Evolutionary conservation across 768 basidiomycete genomes (phyloP).

Genomic region (Clitopilus passeckerianus): DNA sequence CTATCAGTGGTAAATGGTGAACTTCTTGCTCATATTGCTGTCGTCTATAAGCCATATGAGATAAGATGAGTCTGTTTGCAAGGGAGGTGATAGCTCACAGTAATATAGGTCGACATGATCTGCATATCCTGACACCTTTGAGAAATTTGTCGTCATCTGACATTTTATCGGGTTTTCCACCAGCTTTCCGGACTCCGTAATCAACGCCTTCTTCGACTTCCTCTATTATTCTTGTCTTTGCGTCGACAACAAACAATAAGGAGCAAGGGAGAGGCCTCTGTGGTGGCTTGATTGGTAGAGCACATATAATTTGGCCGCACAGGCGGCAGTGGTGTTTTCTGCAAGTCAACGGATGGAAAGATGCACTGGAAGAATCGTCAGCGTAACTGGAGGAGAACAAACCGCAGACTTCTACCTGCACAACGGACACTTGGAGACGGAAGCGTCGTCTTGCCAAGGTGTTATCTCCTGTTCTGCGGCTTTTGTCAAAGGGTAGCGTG

Average conservation of each 20-base stretch:
- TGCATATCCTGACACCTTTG: slow-evolving; percentile 85
- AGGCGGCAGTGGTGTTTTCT: slow-evolving; percentile 96
- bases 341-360: slow-evolving; percentile 87
- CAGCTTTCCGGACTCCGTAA: slow-evolving; percentile 65
- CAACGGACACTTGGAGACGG: slow-evolving; percentile 76
- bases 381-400: not conserved
- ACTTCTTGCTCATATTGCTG: slow-evolving; percentile 75
- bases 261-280: slow-evolving; percentile 70
- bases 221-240: slow-evolving; percentile 70
- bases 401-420: slow-evolving; percentile 55
- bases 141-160: slow-evolving; percentile 79
- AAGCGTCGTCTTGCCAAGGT: slow-evolving; percentile 86
- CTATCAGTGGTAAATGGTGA: slow-evolving; percentile 52
- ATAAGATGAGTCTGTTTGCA: not conserved
- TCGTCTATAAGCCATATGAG: slow-evolving; percentile 39
- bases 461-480: slow-evolving; percentile 89
- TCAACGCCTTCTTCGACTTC: slow-evolving; percentile 82
- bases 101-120: slow-evolving; percentile 74
- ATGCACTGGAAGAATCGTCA: slow-evolving; percentile 31
- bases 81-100: slow-evolving; percentile 44
- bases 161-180: slow-evolving; percentile 28
- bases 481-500: slow-evolving; percentile 16
- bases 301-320: slow-evolving; percentile 89
- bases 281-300: slow-evolving; percentile 72
- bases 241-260: slow-evolving; percentile 81